Base-by-base conservation (phyloP, 2,329 filamentous ascomycete species). In the Aquanectria penicillioides region DNA sequence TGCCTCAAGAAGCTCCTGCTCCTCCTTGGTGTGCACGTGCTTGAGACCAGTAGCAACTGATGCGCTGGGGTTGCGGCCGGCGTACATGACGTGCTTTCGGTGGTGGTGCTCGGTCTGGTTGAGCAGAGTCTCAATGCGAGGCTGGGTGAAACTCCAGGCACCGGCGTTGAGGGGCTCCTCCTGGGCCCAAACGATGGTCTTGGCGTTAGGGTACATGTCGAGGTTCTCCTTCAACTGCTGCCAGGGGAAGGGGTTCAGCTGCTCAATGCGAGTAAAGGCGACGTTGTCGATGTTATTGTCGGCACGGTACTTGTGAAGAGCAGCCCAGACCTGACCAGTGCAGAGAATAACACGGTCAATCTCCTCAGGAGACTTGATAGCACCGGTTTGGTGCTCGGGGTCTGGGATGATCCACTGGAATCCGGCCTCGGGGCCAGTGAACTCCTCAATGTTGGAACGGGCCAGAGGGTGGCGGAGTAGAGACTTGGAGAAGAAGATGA, bases 161-260 rank as follows among this genome's bases (percentile, higher is more conserved):
- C 95, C 95, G 8, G 95, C 95, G 76, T 99, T 99, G 59, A 99
- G 87, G 26, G 95, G 95, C 83, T 99, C 95, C 78, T 99, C 95
- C 80, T 99, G 95, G 69, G 88, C 89, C 94, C 94, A 99, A 64
- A 99, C 93, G 67, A 99, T 93, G 65, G 93, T 94, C 86, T 97
- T 92, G 70, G 94, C 94, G 78, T 99, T 99, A 75, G 94, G 93
- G 83, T 99, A 99, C 78, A 83, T 88, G 83, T 99, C 94, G 52
- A 99, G 86, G 83, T 98, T 98, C 78, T 98, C 94, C 83, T 91
- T 92, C 53, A 99, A 87, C 79, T 95, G 93, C 71, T 94, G 89
- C 94, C 95, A 99, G 48, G 95, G 95, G 92, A 99, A 99, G 72
- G 95, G 95, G 82, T 99, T 94, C 61, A 99, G 87, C 81, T 99